Percentiles rank a stretch among this genome's conserved stretches.
Conservation (phyloP, 257 asterid genomes). For the Rhazya stricta region DNA sequence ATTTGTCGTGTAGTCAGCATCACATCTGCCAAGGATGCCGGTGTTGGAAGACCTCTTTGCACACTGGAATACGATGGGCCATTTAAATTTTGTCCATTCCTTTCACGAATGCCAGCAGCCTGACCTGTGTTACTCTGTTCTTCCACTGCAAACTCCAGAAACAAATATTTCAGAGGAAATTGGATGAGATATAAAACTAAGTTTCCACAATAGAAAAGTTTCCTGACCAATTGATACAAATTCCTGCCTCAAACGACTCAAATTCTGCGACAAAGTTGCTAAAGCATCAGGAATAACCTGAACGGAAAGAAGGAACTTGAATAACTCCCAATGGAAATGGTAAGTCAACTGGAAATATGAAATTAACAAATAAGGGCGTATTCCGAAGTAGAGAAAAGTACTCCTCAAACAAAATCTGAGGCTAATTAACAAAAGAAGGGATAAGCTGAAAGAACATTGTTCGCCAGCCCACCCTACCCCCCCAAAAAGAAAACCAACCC, state of each 20-base stretch:
- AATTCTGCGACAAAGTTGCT: slow-evolving; percentile 71
- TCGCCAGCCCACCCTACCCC: not conserved
- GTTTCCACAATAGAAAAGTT: slow-evolving; percentile 18
- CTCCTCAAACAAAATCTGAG: not conserved
- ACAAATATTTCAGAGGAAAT: slow-evolving; percentile 12
- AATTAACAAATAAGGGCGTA: not conserved
- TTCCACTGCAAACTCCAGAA: slow-evolving; percentile 37
- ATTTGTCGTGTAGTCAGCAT: slow-evolving; percentile 54
- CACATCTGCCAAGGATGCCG: slow-evolving; percentile 78
- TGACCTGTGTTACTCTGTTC: slow-evolving; percentile 41
- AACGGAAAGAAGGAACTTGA: slow-evolving; percentile 22
- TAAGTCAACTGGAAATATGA: not conserved
- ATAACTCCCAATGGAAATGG: not conserved
- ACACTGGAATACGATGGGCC: slow-evolving; percentile 31
- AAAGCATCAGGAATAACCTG: slow-evolving; percentile 79
- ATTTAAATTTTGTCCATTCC: slow-evolving; percentile 35
- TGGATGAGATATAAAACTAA: not conserved
- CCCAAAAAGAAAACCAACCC: not conserved
- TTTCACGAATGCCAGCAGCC: slow-evolving; percentile 36
- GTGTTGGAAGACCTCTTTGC: slow-evolving; percentile 70
- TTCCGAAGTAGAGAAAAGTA: not conserved
- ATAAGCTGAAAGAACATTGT: not conserved
- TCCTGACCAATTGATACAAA: slow-evolving; percentile 53
- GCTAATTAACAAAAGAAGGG: not conserved
- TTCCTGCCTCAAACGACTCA: slow-evolving; percentile 71